phyloP scores from a whole-genome alignment of 1,139 yeast genomes.

The Geotrichum citri-aurantii region DNA sequence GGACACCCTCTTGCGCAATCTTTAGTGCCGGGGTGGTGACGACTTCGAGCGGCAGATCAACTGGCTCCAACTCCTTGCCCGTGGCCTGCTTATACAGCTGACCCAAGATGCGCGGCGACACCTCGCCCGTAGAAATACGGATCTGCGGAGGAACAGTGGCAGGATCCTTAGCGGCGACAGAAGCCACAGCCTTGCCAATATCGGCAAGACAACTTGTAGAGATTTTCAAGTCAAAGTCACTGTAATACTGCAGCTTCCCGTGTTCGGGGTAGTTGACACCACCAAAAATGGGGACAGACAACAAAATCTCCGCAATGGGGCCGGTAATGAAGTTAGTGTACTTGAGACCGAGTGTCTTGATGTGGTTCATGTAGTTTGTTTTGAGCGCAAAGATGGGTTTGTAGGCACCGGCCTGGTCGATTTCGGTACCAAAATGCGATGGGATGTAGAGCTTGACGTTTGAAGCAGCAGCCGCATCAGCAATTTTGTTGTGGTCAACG shows the following conservation, averaged over 20 bases:
- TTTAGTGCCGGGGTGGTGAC: neutral
- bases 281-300: slow-evolving; percentile 26
- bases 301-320: slow-evolving; percentile 39
- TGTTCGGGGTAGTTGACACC: slow-evolving; percentile 32
- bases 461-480: slow-evolving; percentile 40
- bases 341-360: slow-evolving; percentile 47
- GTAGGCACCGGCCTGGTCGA: slow-evolving; percentile 29
- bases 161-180: neutral
- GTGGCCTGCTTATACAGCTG: neutral
- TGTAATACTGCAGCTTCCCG: slow-evolving; percentile 6
- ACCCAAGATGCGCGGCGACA: neutral
- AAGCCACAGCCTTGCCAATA: slow-evolving; percentile 6
- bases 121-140: neutral
- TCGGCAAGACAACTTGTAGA: neutral
- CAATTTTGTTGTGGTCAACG: slow-evolving; percentile 30
- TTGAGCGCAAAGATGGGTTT: slow-evolving; percentile 41
- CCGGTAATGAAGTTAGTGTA: slow-evolving; percentile 46
- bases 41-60: neutral
- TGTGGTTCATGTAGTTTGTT: slow-evolving; percentile 38
- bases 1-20: neutral
- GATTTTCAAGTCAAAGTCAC: neutral
- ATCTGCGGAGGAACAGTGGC: neutral
- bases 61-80: neutral
- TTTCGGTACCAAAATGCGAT: slow-evolving; percentile 55
- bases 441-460: slow-evolving; percentile 52